These are phyloP conservation scores for Sphenostylis stenocarpa DNA, from an alignment of 306 rosid species.

Conservation along the genomic window DNA sequence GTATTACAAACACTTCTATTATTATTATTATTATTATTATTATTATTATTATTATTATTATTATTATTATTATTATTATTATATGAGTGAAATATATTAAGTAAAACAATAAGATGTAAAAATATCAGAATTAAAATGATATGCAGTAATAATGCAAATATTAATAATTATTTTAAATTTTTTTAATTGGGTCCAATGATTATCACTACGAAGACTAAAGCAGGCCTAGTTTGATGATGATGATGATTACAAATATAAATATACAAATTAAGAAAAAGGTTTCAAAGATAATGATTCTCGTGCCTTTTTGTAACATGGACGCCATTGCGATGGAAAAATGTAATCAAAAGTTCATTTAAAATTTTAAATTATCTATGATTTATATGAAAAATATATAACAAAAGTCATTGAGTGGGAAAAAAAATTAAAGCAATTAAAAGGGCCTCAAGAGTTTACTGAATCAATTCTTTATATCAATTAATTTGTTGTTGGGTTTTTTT, in stretches of 20 bases:
- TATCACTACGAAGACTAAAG: neutral
- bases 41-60: too few relatives aligned
- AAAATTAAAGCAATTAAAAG: neutral
- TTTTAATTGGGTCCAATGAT: neutral
- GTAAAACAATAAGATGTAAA: too few relatives aligned
- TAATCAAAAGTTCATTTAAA: neutral
- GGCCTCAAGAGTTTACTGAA: neutral
- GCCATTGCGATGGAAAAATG: neutral
- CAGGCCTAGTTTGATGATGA: neutral
- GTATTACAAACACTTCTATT: too few relatives aligned
- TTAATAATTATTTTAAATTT: too few relatives aligned
- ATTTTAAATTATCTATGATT: neutral
- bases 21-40: too few relatives aligned
- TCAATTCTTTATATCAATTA: neutral
- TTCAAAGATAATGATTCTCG: neutral
- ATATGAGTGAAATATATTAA: too few relatives aligned
- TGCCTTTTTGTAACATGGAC: too few relatives aligned
- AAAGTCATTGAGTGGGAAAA: neutral
- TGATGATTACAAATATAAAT: neutral
- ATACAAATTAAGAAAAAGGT: neutral
- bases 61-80: too few relatives aligned
- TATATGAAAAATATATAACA: neutral
- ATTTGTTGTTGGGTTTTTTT: neutral
- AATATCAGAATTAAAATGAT: too few relatives aligned
- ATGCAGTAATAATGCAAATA: too few relatives aligned